Percentiles rank a stretch among this genome's conserved stretches.
These are phyloP conservation scores for Oryza brachyantha DNA, from an alignment of 176 grass and related monocot genomes.

Conservation along the genomic window DNA sequence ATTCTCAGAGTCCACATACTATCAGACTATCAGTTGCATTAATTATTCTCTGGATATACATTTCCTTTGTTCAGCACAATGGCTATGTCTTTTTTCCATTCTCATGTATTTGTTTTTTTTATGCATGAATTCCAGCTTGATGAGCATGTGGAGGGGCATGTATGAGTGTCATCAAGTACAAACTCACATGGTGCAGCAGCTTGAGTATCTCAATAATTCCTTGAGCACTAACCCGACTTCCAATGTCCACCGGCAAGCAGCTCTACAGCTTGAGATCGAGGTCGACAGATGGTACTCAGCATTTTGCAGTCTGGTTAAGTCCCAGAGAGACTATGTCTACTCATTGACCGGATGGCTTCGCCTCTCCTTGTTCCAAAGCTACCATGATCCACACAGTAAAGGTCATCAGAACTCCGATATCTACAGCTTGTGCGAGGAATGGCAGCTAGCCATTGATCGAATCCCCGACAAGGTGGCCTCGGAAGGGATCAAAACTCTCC, in stretches of 20 bases:
- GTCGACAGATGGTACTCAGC: constrained; percentile 90
- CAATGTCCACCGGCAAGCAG: constrained; percentile 70
- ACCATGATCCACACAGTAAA: constrained; percentile 59
- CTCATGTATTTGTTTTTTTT: constrained; percentile 22
- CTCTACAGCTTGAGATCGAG: constrained; percentile 88
- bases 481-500: constrained; percentile 92
- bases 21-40: neutral
- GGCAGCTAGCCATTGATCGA: constrained; percentile 88
- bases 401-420: constrained; percentile 68
- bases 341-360: constrained; percentile 92
- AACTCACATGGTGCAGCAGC: constrained; percentile 97
- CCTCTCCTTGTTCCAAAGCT: constrained; percentile 78
- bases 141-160: constrained; percentile 99
- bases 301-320: constrained; percentile 84
- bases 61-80: constrained; percentile 12
- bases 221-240: constrained; percentile 67
- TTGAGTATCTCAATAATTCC: constrained; percentile 74
- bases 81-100: neutral
- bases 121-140: constrained; percentile 63
- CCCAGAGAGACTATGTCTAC: constrained; percentile 86
- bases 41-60: constrained; percentile 1
- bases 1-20: neutral
- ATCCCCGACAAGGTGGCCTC: constrained; percentile 95
- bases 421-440: constrained; percentile 85
- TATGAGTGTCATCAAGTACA: constrained; percentile 98